A percentile compares a stretch with the other conserved stretches of the same genome.
Evolutionary conservation across 441 rosid genomes (phyloP).

Genomic region (Populus trichocarpa): DNA sequence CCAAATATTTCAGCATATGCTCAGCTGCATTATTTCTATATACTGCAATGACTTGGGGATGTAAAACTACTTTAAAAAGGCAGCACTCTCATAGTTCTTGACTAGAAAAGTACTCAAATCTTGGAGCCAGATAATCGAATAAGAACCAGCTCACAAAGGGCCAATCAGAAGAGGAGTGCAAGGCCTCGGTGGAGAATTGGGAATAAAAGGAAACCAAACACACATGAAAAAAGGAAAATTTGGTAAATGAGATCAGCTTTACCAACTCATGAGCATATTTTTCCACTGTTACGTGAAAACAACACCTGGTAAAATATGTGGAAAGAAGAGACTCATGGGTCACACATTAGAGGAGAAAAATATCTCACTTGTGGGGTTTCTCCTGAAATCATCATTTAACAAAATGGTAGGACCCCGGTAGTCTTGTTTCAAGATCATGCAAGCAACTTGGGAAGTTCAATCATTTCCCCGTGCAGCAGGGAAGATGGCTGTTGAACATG

Average conservation of each 20-base stretch:
- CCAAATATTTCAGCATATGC: neutral
- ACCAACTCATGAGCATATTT: neutral
- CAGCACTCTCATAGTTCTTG: neutral
- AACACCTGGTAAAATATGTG: neutral
- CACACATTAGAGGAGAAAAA: neutral
- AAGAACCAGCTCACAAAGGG: slow-evolving; percentile 12
- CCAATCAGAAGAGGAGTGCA: neutral
- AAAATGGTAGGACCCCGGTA: slow-evolving; percentile 11
- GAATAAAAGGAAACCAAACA: neutral
- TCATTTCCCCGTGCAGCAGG: neutral
- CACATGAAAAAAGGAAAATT: neutral
- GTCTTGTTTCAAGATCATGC: neutral
- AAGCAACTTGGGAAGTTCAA: slow-evolving; percentile 10
- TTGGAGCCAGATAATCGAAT: neutral
- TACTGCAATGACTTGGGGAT: neutral
- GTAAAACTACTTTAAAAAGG: neutral
- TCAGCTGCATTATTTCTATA: neutral
- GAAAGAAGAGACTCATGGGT: neutral
- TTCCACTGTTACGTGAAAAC: neutral
- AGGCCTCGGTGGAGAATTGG: neutral
- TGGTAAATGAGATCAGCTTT: slow-evolving; percentile 1
- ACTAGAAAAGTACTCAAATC: neutral
- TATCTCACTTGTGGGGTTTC: slow-evolving; percentile 1
- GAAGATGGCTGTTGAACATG: slow-evolving; percentile 7
- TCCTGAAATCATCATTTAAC: slow-evolving; percentile 6